Conservation (phyloP, 1,284 basidiomycete species). For the Polyporus tsugae region DNA sequence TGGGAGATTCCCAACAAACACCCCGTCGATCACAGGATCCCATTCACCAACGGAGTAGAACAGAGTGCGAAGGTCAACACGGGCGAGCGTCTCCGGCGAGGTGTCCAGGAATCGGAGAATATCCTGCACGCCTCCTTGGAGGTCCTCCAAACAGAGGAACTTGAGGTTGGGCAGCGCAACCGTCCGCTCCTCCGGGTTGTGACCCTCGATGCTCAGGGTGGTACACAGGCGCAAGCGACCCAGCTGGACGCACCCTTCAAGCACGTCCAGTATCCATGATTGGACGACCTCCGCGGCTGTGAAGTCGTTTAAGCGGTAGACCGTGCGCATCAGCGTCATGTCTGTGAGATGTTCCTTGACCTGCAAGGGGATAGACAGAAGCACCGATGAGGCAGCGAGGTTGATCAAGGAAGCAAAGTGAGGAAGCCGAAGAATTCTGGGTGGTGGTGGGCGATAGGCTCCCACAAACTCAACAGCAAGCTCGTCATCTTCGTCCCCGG, state of each 20-base stretch:
- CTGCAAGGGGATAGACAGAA: background rate
- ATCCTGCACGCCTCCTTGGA: background rate
- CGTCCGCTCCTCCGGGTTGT: background rate
- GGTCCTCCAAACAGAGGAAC: background rate
- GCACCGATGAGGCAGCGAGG: background rate
- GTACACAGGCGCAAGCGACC: background rate
- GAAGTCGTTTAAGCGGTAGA: background rate
- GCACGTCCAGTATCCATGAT: background rate
- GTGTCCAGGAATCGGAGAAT: background rate
- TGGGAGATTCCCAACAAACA: background rate
- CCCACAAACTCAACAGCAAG: background rate
- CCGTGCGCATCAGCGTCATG: background rate
- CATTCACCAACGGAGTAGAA: background rate
- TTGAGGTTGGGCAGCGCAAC: background rate
- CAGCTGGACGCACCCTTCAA: background rate
- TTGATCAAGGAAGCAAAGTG: constrained; percentile 1
- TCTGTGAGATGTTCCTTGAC: background rate
- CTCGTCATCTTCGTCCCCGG: background rate
- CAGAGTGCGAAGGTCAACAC: background rate
- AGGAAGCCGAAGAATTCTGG: background rate
- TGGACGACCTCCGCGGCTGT: background rate
- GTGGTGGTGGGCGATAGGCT: too few relatives aligned
- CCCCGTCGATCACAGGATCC: background rate
- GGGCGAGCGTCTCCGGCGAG: background rate
- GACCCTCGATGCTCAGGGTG: background rate